Percentiles rank a stretch among this genome's conserved stretches.
These are phyloP conservation scores for Parathielavia hyrcaniae DNA, from an alignment of 495 filamentous ascomycete species.

Conservation along the genomic window DNA sequence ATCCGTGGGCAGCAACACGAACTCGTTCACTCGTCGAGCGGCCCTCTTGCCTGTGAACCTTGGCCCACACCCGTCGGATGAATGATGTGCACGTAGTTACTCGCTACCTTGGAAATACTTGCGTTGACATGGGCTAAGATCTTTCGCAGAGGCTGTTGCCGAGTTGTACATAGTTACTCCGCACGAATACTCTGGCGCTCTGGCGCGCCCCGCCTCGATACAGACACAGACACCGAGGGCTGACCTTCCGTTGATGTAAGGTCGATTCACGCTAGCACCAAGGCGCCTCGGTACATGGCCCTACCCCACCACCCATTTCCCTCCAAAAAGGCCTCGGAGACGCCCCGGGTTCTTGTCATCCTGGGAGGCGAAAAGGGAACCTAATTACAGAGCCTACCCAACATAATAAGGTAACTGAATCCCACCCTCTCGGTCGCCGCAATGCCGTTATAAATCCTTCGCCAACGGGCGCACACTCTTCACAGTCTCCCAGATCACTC, in stretches of 20 bases:
- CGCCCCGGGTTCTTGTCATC: constrained; percentile 16
- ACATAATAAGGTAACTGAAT: too few relatives aligned
- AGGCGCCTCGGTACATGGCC: not conserved
- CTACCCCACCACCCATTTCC: constrained; percentile 12
- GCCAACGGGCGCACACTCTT: constrained; percentile 13
- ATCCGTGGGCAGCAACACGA: too few relatives aligned
- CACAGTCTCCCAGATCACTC: not conserved
- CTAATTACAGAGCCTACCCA: not conserved
- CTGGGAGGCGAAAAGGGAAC: constrained; percentile 4
- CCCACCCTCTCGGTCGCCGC: constrained; percentile 6
- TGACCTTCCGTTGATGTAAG: constrained; percentile 18
- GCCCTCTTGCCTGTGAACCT: not conserved
- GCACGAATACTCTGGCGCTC: not conserved
- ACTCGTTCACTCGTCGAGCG: not conserved
- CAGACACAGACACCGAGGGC: constrained; percentile 1
- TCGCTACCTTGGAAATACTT: not conserved
- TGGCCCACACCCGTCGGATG: not conserved
- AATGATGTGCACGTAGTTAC: not conserved
- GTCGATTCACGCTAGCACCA: constrained; percentile 9
- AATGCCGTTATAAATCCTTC: constrained; percentile 17
- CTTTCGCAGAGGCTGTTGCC: constrained; percentile 3
- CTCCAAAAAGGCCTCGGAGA: constrained; percentile 21
- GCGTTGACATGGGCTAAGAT: not conserved
- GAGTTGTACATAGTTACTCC: constrained; percentile 10
- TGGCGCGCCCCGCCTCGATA: constrained; percentile 18